phyloP scores from a whole-genome alignment of 768 basidiomycete species.

The Plicaturopsis crispa region DNA sequence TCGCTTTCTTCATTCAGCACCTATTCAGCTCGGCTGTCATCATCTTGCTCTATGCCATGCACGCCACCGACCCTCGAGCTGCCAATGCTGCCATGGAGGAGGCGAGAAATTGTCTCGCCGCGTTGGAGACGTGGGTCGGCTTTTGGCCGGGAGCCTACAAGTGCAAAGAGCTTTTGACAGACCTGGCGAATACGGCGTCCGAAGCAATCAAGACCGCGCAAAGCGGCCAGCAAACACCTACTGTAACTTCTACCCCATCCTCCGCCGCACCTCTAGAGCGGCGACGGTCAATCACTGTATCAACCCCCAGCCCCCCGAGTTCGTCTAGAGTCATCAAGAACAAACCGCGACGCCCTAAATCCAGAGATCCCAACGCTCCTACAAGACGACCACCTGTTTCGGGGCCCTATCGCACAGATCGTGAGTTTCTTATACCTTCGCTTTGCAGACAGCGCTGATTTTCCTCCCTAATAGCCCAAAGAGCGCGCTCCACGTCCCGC shows the following conservation, averaged over 20 bases:
- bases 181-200: slow-evolving; percentile 60
- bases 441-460: slow-evolving; percentile 2
- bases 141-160: slow-evolving; percentile 85
- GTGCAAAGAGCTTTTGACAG: slow-evolving; percentile 73
- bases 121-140: slow-evolving; percentile 77
- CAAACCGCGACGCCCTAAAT: slow-evolving; percentile 46
- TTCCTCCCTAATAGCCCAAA: slow-evolving; percentile 38
- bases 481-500: slow-evolving; percentile 71
- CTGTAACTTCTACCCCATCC: neutral
- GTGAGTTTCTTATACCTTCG: slow-evolving; percentile 28
- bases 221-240: slow-evolving; percentile 12
- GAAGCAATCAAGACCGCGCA: slow-evolving; percentile 46
- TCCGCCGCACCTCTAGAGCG: neutral
- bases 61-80: slow-evolving; percentile 57
- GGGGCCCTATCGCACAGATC: slow-evolving; percentile 59
- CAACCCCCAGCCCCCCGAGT: neutral
- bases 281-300: slow-evolving; percentile 43
- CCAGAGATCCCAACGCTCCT: slow-evolving; percentile 45
- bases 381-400: slow-evolving; percentile 49
- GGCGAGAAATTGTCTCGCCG: slow-evolving; percentile 61
- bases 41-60: slow-evolving; percentile 81
- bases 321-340: slow-evolving; percentile 29
- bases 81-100: slow-evolving; percentile 77
- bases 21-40: slow-evolving; percentile 86
- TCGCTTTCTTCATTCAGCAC: slow-evolving; percentile 86